These are phyloP conservation scores for Drechslerella stenobrocha DNA, from an alignment of 2,329 filamentous ascomycete genomes.

Conservation along the genomic window DNA sequence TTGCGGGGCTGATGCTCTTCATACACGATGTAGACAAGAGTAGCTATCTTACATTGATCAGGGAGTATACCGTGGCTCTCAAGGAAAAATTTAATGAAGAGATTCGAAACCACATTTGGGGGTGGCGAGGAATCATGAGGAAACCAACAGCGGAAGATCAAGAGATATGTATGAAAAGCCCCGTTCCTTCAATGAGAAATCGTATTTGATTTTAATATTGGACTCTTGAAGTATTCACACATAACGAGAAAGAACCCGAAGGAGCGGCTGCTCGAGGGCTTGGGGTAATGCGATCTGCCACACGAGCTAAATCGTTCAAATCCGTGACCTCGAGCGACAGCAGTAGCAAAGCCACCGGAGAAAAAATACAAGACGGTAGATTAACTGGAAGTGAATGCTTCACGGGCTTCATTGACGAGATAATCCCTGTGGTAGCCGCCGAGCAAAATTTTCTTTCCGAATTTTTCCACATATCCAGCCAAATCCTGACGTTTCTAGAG, in stretches of 20 bases:
- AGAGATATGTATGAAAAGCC: conserved; percentile 62
- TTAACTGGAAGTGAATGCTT: conserved; percentile 67
- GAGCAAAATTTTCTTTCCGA: conserved; percentile 98
- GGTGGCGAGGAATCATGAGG: conserved; percentile 77
- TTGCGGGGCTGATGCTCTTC: conserved; percentile 84
- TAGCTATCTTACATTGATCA: conserved; percentile 60
- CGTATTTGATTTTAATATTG: neutral
- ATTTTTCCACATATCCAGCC: conserved; percentile 90
- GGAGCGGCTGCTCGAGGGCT: conserved; percentile 78
- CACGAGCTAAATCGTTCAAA: conserved; percentile 72
- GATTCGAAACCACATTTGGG: conserved; percentile 73
- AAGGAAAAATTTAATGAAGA: conserved; percentile 78
- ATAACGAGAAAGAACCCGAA: conserved; percentile 85
- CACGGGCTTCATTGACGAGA: conserved; percentile 75
- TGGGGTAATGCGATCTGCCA: conserved; percentile 92
- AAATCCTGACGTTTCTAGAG: conserved; percentile 69
- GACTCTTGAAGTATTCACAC: conserved; percentile 70
- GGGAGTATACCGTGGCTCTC: conserved; percentile 57
- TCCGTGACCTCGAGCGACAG: conserved; percentile 66
- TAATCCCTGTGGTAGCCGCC: conserved; percentile 79
- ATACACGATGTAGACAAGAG: conserved; percentile 77
- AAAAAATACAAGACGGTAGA: conserved; percentile 65
- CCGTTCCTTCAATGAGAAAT: neutral
- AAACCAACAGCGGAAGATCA: conserved; percentile 76
- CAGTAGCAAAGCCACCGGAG: conserved; percentile 59